Base-by-base conservation (phyloP, 2,329 filamentous ascomycete genomes). In the Rhynchosporium graminicola region DNA sequence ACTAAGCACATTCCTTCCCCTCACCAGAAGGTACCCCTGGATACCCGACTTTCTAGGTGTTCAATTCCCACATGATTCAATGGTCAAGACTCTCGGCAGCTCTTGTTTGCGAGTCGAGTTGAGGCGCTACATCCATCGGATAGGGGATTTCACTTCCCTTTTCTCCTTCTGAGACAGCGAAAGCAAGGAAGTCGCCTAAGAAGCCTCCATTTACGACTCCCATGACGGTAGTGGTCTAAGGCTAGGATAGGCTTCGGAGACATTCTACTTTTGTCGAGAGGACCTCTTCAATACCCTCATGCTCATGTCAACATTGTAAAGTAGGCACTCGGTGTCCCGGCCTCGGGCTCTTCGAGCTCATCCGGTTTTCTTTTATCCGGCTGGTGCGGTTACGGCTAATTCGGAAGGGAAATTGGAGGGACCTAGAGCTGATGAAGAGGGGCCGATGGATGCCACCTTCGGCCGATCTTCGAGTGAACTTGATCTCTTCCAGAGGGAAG, bases 11-110 rank as follows among this genome's bases (percentile, higher is more conserved):
- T n/a, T 33, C 33, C 50, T 40, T 9, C 8, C 33, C 33, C 33
- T 40, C 50, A 54, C n/a, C 50, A 54, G n/a, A 54, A 54, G n/a
- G 12, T 54, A 54, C 50, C 9, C 12, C 50, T 33, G 50, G 20
- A 9, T 54, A 54, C 50, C 50, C 50, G 50, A 54, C 33, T n/a
- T 38, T 20, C 20, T 20, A 20, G 20, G 20, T 20, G 20, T 20
- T 20, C 1, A 1, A 20, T 20, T 20, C 20, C 20, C 20, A 28
- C 47, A 50, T 28, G 47, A 33, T 15, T 31, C 46, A 48, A 26
- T 20, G 29, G 28, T 48, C 46, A 29, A 12, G 26, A 48, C 13
- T 12, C 46, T 31, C 46, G 46, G 46, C 1, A 29, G 29, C 5
- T 29, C 9, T 6, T 6, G 29, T 4, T 29, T 31, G 29, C 46